phyloP scores from a whole-genome alignment of 140 eudicot species.

The Flaveria floridana region DNA sequence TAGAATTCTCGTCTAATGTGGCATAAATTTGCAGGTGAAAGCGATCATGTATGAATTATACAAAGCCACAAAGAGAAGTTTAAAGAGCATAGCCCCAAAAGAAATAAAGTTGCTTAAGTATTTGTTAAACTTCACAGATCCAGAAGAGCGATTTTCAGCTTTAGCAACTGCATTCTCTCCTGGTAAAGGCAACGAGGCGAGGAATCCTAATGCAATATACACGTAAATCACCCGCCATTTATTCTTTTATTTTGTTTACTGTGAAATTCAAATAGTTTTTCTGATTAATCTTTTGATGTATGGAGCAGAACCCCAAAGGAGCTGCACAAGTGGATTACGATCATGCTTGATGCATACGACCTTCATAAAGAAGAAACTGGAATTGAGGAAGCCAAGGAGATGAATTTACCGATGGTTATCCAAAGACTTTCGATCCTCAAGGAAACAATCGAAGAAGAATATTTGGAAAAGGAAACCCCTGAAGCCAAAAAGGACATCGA shows the following conservation, averaged over 20 bases:
- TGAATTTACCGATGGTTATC: conserved; percentile 67
- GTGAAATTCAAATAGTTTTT: not conserved
- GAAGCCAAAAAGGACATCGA: conserved; percentile 32
- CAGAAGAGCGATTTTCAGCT: conserved; percentile 93
- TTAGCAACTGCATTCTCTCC: conserved; percentile 89
- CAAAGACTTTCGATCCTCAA: conserved; percentile 83
- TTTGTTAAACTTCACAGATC: conserved; percentile 85
- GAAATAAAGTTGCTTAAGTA: conserved; percentile 87
- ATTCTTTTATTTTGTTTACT: not conserved
- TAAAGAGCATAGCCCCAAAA: conserved; percentile 81
- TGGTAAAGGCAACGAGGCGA: conserved; percentile 63
- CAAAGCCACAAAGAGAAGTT: conserved; percentile 83
- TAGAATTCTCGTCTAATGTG: not conserved
- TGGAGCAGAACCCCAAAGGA: conserved; percentile 77
- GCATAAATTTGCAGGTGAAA: conserved; percentile 60
- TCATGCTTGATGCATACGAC: conserved; percentile 85
- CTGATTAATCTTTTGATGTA: conserved; percentile 17
- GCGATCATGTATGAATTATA: conserved; percentile 84
- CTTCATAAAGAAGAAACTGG: conserved; percentile 81
- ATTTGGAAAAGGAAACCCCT: conserved; percentile 48
- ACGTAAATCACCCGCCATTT: conserved; percentile 48
- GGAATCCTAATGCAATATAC: conserved; percentile 72
- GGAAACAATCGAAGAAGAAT: conserved; percentile 91
- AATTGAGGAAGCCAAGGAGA: conserved; percentile 79
- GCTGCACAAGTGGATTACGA: conserved; percentile 88